Base-by-base conservation (phyloP, 2,329 filamentous ascomycete genomes). In the Colletotrichum brevisporum region DNA sequence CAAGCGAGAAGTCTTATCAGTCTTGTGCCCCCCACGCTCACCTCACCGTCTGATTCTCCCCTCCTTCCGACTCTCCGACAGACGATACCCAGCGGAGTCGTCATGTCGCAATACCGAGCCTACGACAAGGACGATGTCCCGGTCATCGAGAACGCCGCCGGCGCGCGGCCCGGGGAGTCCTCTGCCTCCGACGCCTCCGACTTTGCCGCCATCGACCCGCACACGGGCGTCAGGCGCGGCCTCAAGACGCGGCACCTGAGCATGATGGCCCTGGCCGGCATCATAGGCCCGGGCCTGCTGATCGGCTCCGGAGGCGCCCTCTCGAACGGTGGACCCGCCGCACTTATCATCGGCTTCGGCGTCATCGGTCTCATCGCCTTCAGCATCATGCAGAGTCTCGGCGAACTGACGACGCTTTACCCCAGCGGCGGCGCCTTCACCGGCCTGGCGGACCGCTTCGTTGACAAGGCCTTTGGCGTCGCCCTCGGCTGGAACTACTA, bases 401-500 rank as follows among this genome's bases (percentile, higher is more conserved):
- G 92, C 21, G 92, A 94, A 77, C 82, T 94, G 74, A 92, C 92
- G 3, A 94, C 92, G 6, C 80, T 94, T 1, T 93, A 91, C 72
- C 92, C 92, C 0, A 90, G 88, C 0, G 89, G 90, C 5, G 92
- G 92, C 3, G 90, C 90, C 0, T 94, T 94, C 74, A 89, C 90
- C n/a, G 89, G 87, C 10, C 85, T 93, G 43, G 90, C 90, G 0
- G 89, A 92, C 71, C 86, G 92, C 8, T 91, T 94, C 72, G 89
- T 93, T 36, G 91, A 93, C 76, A 89, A 89, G 74, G 90, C 90
- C 0, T 90, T 93, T 73, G 89, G 87, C 12, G 88, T 91, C 45
- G 90, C 90, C 1, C 85, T 93, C 0, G 91, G 91, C 6, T 92
- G 90, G 90, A 92, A 91, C 69, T 92, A 92, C 78, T 92, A 88